Evolutionary conservation across 1,284 basidiomycete species (phyloP).

Genomic region (Microbotryum scabiosae): DNA sequence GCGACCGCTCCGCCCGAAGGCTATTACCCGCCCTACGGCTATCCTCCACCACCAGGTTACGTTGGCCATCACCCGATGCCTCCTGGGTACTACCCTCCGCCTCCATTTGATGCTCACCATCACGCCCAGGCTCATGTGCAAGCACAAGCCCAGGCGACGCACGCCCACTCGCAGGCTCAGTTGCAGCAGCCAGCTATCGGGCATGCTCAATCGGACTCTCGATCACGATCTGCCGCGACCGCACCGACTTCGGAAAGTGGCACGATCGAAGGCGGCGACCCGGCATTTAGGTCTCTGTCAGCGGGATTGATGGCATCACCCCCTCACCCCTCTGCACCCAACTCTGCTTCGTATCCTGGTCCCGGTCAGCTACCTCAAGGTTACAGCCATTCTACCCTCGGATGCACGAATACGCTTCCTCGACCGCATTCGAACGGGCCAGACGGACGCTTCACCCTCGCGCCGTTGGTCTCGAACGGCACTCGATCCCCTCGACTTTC

Average conservation of each 20-base stretch:
- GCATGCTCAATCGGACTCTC: slow-evolving; percentile 26
- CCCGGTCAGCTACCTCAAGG: slow-evolving; percentile 19
- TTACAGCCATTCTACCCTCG: slow-evolving; percentile 23
- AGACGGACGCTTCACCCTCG: slow-evolving; percentile 12
- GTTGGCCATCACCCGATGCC: slow-evolving; percentile 12
- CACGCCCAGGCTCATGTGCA: neutral
- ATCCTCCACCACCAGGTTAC: slow-evolving; percentile 11
- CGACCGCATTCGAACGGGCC: neutral
- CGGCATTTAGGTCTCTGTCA: no score
- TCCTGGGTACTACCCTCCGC: slow-evolving; percentile 16
- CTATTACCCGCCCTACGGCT: slow-evolving; percentile 6
- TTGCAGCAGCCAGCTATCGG: slow-evolving; percentile 7
- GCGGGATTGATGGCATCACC: slow-evolving; percentile 2
- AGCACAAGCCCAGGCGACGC: neutral
- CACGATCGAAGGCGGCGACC: no score
- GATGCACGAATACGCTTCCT: neutral
- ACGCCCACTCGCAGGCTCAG: slow-evolving; percentile 18
- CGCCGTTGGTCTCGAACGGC: slow-evolving; percentile 2
- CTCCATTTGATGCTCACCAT: slow-evolving; percentile 8
- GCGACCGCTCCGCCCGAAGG: slow-evolving; percentile 16
- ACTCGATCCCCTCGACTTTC: neutral
- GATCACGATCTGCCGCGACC: slow-evolving; percentile 12
- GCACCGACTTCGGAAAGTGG: neutral
- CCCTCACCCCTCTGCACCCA: neutral
- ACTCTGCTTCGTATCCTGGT: neutral